Evolutionary conservation across 2,329 filamentous ascomycete genomes (phyloP), one percentile per base, ranked within the genome.

Genomic region (Thermomyces lanuginosus): DNA sequence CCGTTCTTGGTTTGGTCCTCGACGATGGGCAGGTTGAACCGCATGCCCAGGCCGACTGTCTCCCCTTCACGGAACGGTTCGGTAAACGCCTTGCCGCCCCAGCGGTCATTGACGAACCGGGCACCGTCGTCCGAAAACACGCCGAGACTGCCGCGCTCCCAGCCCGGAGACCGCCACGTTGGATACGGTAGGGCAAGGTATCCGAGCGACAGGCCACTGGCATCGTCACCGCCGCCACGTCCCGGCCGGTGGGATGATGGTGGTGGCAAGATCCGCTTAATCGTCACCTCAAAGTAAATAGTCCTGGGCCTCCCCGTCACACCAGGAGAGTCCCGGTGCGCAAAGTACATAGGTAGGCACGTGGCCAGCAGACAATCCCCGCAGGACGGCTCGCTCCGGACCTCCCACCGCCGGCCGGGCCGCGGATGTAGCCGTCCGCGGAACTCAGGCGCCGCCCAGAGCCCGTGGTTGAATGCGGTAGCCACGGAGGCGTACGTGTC

Each of bases 71-170:
- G 41, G 38, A 74, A 69, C 1, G 62, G 44, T 6, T 42, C 44
- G 0, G 65, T 67, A 35, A 74, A 74, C 30, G 69, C 64, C 12
- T 55, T 53, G 1, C 70, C 70, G 7, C 71, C 70, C 45, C 55
- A 67, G 1, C 62, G 61, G 40, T 75, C 65, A 42, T 74, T 72
- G 16, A 74, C 63, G 36, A 72, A 76, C 20, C 65, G 59, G 15
- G 66, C 58, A 1, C 71, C 70, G 41, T 76, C 71, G 38, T 75
- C 70, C 4, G 65, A 63, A 38, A 74, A 71, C 5, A 76, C 63
- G 1, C 58, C 70, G 2, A 74, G 43, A 33, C 65, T 68, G 2
- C 61, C 69, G 22, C 70, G 57, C 39, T 75, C 66, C 70, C 69
- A 74, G 1, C 70, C 70, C 0, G 70, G 70, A 5, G 72, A 61